Evolutionary conservation across 73 alveolate genomes (phyloP).

Genomic region (Effrenium voratum): DNA sequence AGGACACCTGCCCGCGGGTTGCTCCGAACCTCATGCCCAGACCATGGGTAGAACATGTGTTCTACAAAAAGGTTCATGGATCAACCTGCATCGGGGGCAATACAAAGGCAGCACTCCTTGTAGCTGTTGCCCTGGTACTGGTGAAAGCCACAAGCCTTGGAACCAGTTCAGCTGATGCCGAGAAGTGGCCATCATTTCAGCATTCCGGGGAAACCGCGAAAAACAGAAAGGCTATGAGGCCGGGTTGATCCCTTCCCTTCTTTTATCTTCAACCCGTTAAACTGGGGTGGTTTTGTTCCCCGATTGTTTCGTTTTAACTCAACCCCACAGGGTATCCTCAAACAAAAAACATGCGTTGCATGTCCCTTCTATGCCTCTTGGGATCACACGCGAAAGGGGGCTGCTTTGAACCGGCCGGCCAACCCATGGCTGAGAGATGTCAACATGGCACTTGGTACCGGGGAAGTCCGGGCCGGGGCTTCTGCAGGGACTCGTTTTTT

Average conservation of each 20-base stretch:
- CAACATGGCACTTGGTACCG: too few species aligned
- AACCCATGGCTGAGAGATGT: too few species aligned
- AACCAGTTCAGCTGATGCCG: too few species aligned
- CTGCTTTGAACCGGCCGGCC: too few species aligned
- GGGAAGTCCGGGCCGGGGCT: too few species aligned
- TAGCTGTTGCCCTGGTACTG: constrained; percentile 30
- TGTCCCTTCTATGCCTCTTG: too few species aligned
- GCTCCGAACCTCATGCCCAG: background rate
- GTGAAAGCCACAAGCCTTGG: background rate
- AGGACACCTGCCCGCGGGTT: background rate
- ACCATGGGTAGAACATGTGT: background rate
- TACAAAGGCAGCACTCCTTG: too few species aligned
- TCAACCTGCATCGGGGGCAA: too few species aligned
- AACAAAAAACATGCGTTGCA: too few species aligned
- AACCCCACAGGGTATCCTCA: background rate
- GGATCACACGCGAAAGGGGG: too few species aligned
- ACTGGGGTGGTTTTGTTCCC: background rate
- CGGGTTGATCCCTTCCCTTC: background rate
- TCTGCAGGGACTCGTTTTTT: too few species aligned
- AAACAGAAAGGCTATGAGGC: background rate
- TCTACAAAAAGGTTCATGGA: background rate
- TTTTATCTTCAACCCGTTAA: background rate
- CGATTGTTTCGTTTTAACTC: background rate
- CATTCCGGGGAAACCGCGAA: background rate
- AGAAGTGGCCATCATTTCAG: too few species aligned